phyloP scores from a whole-genome alignment of 768 basidiomycete genomes.

The Kwoniella shandongensis region DNA sequence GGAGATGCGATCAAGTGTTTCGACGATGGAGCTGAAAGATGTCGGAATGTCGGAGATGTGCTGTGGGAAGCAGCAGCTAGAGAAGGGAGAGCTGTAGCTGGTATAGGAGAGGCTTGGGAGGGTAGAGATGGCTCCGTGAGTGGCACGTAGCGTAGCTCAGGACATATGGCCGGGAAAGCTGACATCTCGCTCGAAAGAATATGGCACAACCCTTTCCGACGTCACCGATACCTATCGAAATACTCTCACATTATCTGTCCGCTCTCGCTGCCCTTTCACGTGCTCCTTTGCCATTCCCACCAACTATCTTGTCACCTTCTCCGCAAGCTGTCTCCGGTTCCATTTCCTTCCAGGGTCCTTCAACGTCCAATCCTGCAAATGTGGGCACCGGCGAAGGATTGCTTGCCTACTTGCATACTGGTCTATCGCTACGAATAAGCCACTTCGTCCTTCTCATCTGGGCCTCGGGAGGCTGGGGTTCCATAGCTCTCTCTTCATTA shows the following conservation, averaged over 20 bases:
- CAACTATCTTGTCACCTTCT: slow-evolving; percentile 38
- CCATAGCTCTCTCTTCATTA: slow-evolving; percentile 40
- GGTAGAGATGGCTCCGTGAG: slow-evolving; percentile 41
- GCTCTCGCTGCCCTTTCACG: slow-evolving; percentile 39
- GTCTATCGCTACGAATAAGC: slow-evolving; percentile 35
- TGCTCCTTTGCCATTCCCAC: slow-evolving; percentile 39
- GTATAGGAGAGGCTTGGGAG: slow-evolving; percentile 78
- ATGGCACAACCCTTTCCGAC: slow-evolving; percentile 31
- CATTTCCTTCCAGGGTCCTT: slow-evolving; percentile 51
- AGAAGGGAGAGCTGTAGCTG: slow-evolving; percentile 78
- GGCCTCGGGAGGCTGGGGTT: slow-evolving; percentile 45
- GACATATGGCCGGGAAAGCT: slow-evolving; percentile 6
- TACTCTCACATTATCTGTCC: slow-evolving; percentile 35
- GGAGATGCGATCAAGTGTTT: slow-evolving; percentile 84
- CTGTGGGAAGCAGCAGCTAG: slow-evolving; percentile 86
- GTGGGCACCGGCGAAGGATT: slow-evolving; percentile 45
- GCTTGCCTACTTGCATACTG: slow-evolving; percentile 41
- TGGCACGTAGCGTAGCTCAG: neutral
- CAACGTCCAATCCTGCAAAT: slow-evolving; percentile 7
- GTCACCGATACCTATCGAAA: slow-evolving; percentile 28
- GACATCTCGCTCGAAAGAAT: slow-evolving; percentile 21
- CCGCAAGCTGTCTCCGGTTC: slow-evolving; percentile 58
- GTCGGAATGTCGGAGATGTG: slow-evolving; percentile 71
- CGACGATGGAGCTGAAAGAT: slow-evolving; percentile 75
- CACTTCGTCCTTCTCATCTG: slow-evolving; percentile 46